phyloP scores from a whole-genome alignment of 2,329 filamentous ascomycete genomes.

The Cordyceps javanica region DNA sequence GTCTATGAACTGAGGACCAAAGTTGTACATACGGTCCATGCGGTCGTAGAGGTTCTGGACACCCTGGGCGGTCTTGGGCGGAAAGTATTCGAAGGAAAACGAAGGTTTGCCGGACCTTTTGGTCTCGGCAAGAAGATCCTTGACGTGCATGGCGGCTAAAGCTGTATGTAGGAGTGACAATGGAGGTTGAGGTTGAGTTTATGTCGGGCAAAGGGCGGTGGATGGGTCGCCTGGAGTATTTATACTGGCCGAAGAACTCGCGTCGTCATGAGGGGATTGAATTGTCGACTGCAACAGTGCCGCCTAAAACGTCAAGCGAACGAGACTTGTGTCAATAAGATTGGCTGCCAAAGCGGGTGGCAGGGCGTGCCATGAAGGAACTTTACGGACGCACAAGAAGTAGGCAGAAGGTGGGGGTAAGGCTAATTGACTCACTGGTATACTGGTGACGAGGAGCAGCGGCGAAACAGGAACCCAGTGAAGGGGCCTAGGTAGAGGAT shows the following conservation, averaged over 20 bases:
- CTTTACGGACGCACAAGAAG: neutral
- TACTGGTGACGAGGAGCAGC: neutral
- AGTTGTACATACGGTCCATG: slow-evolving; percentile 97
- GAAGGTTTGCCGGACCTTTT: slow-evolving; percentile 73
- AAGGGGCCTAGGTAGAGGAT: slow-evolving; percentile 1
- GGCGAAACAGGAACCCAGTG: slow-evolving; percentile 5
- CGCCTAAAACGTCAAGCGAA: neutral
- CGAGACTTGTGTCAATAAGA: neutral
- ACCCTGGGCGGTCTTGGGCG: slow-evolving; percentile 93
- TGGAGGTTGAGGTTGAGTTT: neutral
- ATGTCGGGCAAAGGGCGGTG: slow-evolving; percentile 1
- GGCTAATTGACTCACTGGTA: slow-evolving; percentile 8
- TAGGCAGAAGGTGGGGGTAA: neutral
- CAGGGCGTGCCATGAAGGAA: neutral
- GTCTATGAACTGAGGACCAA: slow-evolving; percentile 94
- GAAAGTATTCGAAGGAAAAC: slow-evolving; percentile 99
- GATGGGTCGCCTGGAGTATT: neutral
- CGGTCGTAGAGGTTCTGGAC: slow-evolving; percentile 99
- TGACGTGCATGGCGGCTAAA: slow-evolving; percentile 77
- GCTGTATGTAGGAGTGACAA: neutral
- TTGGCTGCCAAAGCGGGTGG: neutral
- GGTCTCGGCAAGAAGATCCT: slow-evolving; percentile 79
- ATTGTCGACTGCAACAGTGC: neutral
- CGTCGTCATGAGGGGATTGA: neutral
- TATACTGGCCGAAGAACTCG: neutral